Conservation (phyloP, 2,329 filamentous ascomycete species). For the Colletotrichum sp. region DNA sequence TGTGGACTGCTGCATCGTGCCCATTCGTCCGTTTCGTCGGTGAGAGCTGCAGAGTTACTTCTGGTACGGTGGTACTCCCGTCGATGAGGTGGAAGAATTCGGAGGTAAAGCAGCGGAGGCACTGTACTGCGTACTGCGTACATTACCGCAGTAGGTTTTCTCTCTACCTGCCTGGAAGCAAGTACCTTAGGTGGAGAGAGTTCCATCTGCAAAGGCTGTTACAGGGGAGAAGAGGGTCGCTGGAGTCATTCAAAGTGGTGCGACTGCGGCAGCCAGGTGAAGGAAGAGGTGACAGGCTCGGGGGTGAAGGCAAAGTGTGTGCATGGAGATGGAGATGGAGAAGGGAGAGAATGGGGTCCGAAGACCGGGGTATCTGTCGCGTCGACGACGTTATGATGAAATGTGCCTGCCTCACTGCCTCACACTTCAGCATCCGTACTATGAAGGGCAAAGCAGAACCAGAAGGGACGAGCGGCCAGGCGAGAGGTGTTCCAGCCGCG, state of each 20-base stretch:
- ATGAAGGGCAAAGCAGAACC: background rate
- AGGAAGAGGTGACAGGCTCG: background rate
- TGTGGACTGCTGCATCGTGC: background rate
- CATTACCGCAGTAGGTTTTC: background rate
- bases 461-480: constrained; percentile 15
- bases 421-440: background rate
- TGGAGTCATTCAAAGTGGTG: constrained; percentile 4
- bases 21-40: background rate
- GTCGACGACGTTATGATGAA: constrained; percentile 2
- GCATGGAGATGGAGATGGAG: background rate
- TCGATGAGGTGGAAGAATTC: background rate
- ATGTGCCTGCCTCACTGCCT: background rate
- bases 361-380: background rate
- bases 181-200: background rate
- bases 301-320: background rate
- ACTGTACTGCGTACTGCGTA: background rate
- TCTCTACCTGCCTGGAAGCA: background rate
- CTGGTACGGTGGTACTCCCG: background rate
- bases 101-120: background rate
- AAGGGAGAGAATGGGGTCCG: background rate
- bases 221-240: constrained; percentile 9
- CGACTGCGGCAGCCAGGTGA: background rate
- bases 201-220: constrained; percentile 1
- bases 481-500: constrained; percentile 1
- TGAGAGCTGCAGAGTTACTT: background rate